Base-by-base conservation (phyloP, 2,329 filamentous ascomycete species). In the Aspergillus tanneri region DNA sequence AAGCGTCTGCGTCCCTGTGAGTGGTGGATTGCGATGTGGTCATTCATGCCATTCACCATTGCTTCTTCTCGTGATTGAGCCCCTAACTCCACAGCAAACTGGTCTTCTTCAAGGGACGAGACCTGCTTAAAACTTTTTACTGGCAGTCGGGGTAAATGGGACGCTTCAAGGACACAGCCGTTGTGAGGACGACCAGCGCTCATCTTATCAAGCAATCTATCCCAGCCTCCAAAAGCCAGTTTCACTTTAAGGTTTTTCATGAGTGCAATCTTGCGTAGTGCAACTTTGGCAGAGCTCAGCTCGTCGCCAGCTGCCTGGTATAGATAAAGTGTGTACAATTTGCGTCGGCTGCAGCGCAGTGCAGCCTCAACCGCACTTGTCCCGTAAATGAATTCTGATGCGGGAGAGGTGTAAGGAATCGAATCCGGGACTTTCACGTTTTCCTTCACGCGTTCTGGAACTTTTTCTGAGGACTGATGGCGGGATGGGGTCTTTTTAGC, bases 321-420 rank as follows among this genome's bases (percentile, higher is more conserved):
- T 9, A 96, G 74, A 66, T 97, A 96, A 3, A 99, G 78, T 46
- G 84, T 87, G 73, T 96, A 95, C 2, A 95, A 71, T 61, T 88
- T 84, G 48, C 93, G 84, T 25, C 83, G 78, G 9, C 76, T 76
- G 36, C 82, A 80, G 56, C 79, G 83, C 16, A 99, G 74, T 0
- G 90, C 91, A 16, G 91, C 87, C 53, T 87, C 79, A 18, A 97
- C 89, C 2, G 88, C 84, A 2, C 87, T 88, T 36, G 81, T 82
- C 5, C 93, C 93, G 64, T 95, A 97, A 2, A 99, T 76, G 59
- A 96, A 97, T 53, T 96, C 87, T 0, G 91, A 96, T 4, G 89
- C 88, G 0, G 92, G 87, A 0, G 90, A 95, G 0, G 88, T 90
- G 64, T 92, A 85, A 1, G 83, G 82, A 14, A 87, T 77, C 5